Evolutionary conservation across 2,329 filamentous ascomycete genomes (phyloP), one percentile per base, ranked within the genome.

Genomic region (Ceratocystis colombiana): DNA sequence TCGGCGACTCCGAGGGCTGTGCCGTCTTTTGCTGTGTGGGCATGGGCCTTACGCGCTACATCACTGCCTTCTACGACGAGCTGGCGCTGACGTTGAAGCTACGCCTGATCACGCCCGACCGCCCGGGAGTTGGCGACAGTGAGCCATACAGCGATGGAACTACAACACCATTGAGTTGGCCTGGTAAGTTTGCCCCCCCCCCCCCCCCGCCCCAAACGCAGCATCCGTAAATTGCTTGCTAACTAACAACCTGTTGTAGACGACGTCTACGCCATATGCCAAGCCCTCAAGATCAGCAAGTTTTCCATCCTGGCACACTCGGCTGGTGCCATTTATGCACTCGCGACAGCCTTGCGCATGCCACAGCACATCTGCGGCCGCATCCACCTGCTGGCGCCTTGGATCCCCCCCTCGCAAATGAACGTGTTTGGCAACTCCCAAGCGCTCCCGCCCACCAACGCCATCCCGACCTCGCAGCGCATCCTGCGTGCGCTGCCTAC

Each of bases 61-160:
- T 99, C 68, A 96, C 90, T 68, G 91, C 92, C 0, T 99, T 99
- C 74, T 99, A 97, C 73, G 94, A 99, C 74, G 94, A 99, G 74
- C 79, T 99, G 64, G 94, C 94, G 1, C 78, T 89, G 72, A 96
- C 92, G 0, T 78, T 99, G 68, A 94, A 90, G 74, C 77, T 99
- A 66, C 85, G 94, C 22, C 80, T 99, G 64, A 96, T 99, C 70
- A 97, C 94, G 0, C 88, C 93, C 5, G 94, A 99, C 75, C 85
- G 94, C 64, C 94, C 94, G 65, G 94, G 94, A 30, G 90, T 99
- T 17, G 94, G 94, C 61, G 92, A 90, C 72, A 96, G 93, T 73
- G 91, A 95, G 72, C 77, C 89, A 41, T 92, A 96, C 75, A 80
- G 85, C 46, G 90, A 95, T 73, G 87, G 87, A 62, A 88, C 89